Evolutionary conservation across 2,329 filamentous ascomycete genomes (phyloP), one percentile per base, ranked within the genome.

Genomic region (Beauveria varroae): DNA sequence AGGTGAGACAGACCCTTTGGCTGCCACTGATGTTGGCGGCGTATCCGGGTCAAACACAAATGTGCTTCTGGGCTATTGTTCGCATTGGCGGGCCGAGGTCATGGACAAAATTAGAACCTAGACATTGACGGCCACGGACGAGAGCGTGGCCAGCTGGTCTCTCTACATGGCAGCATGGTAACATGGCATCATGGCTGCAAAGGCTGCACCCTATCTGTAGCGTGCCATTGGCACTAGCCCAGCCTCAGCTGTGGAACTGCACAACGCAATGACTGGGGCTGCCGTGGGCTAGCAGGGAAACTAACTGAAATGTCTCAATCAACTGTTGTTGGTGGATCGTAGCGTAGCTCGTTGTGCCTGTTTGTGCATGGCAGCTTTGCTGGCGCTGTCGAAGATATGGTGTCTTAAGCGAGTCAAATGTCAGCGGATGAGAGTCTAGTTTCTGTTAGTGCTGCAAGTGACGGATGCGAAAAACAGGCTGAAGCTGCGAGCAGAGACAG

Each of bases 211-310:
- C 8, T n/a, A 7, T n/a, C 37, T 56, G 40, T 44, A 26, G 18
- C 22, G 22, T 12, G n/a, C 30, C 8, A 22, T 50, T n/a, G 12
- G 9, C 22, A 20, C n/a, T 28, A 34, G 37, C 34, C 34, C 56
- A 59, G 56, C 46, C 56, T 59, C 56, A 59, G 56, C 47, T 59
- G 56, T 59, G 56, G 56, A 51, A 52, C 56, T 37, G n/a, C 56
- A 41, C 30, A 34, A 12, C 30, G 30, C 30, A 37, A 37, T 37
- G 34, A 37, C 34, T 37, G 34, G 34, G 34, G 34, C 34, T 37
- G 34, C 34, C 34, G 34, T 37, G 34, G 34, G 12, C 34, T 37
- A 37, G 34, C 34, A 37, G 12, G 34, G 12, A 37, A 37, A 37
- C 34, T 51, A 51, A 59, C 43, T 30, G 56, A 44, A 59, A 44